phyloP scores from a whole-genome alignment of 2,329 filamentous ascomycete genomes.

The Onygena corvina region DNA sequence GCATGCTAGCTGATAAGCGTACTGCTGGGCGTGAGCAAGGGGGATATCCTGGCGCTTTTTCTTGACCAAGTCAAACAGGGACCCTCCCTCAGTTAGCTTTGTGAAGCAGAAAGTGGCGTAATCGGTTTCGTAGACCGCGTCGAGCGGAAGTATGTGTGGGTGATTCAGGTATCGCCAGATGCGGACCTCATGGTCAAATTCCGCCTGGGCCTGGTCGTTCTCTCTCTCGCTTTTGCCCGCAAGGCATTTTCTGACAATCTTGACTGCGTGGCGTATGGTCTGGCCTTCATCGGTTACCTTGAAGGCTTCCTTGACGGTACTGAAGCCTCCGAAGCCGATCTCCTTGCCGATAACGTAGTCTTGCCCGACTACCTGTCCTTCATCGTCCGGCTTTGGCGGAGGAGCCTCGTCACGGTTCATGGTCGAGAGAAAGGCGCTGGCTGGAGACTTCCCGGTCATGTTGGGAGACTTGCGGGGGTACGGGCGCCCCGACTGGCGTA shows the following conservation, averaged over 20 bases:
- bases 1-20: slow-evolving; percentile 51
- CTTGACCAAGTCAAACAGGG: slow-evolving; percentile 51
- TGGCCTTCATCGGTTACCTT: slow-evolving; percentile 47
- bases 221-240: slow-evolving; percentile 45
- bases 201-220: slow-evolving; percentile 53
- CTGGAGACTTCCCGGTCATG: slow-evolving; percentile 45
- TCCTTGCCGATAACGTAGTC: slow-evolving; percentile 57
- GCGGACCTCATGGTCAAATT: slow-evolving; percentile 57
- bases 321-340: slow-evolving; percentile 55
- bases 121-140: slow-evolving; percentile 54
- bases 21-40: slow-evolving; percentile 44
- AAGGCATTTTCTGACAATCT: slow-evolving; percentile 53
- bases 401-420: slow-evolving; percentile 35
- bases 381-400: slow-evolving; percentile 47
- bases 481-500: slow-evolving; percentile 26
- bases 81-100: slow-evolving; percentile 50
- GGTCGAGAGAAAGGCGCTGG: slow-evolving; percentile 46
- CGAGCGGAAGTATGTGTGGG: slow-evolving; percentile 48
- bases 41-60: slow-evolving; percentile 44
- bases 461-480: slow-evolving; percentile 39
- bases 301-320: slow-evolving; percentile 54
- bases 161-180: slow-evolving; percentile 56
- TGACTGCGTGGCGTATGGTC: slow-evolving; percentile 47
- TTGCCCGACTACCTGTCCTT: slow-evolving; percentile 54
- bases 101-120: slow-evolving; percentile 60